Conservation (phyloP, 768 basidiomycete genomes). For the Lactarius hengduanensis region DNA sequence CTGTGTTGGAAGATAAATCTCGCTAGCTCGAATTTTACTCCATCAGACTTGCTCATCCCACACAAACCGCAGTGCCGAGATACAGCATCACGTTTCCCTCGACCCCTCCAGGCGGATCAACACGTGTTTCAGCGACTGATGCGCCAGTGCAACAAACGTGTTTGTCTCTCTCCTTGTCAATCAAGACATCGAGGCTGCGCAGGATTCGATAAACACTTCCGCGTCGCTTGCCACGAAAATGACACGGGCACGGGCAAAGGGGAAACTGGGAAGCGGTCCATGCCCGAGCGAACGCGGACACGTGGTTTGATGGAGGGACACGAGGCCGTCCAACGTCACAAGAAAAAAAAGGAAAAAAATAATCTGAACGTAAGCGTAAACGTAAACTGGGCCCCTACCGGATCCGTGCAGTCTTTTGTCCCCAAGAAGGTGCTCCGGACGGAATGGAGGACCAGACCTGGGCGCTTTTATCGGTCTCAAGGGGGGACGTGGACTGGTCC, state of each 20-base stretch:
- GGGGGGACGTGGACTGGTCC: neutral
- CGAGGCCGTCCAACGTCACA: constrained; percentile 18
- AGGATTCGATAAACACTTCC: neutral
- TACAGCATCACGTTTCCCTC: neutral
- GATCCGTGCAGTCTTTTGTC: constrained; percentile 11
- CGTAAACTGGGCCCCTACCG: neutral
- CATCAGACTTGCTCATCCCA: neutral
- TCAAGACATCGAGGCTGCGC: constrained; percentile 5
- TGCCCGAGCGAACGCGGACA: constrained; percentile 13
- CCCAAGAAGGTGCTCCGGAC: neutral
- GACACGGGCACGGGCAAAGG: neutral
- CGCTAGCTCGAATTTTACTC: neutral
- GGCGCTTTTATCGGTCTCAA: neutral
- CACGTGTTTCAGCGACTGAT: neutral
- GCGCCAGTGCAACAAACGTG: neutral
- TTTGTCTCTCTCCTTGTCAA: neutral
- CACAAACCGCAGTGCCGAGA: neutral
- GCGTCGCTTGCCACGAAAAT: neutral
- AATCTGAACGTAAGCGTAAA: neutral
- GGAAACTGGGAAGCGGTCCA: constrained; percentile 4
- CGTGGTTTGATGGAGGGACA: constrained; percentile 24
- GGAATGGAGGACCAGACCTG: neutral
- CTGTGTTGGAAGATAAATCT: neutral
- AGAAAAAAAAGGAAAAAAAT: neutral
- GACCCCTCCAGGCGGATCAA: constrained; percentile 3